These are phyloP conservation scores for Sporormia fimetaria DNA, from an alignment of 495 filamentous ascomycete species.

Conservation along the genomic window DNA sequence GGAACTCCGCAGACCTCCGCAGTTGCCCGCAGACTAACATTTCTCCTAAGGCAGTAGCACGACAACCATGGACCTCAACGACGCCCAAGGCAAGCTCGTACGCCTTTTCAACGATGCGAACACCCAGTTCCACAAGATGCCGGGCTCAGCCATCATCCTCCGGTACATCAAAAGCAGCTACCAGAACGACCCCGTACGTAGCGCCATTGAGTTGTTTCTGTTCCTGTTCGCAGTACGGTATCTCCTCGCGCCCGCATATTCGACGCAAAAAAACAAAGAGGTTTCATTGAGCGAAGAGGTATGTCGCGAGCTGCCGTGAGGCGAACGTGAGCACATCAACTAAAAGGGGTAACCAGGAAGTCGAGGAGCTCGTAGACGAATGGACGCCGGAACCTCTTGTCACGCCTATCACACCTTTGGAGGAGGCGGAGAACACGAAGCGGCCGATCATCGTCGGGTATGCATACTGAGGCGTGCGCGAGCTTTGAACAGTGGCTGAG, in stretches of 20 bases:
- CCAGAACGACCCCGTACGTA: slow-evolving; percentile 90
- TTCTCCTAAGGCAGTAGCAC: no score
- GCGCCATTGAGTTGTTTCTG: slow-evolving; percentile 84
- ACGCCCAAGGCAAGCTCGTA: slow-evolving; percentile 13
- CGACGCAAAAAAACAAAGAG: slow-evolving; percentile 73
- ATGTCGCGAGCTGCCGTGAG: background rate
- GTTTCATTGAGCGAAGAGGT: slow-evolving; percentile 81
- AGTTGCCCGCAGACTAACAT: no score
- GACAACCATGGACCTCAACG: slow-evolving; percentile 18
- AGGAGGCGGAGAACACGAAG: slow-evolving; percentile 75
- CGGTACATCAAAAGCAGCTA: slow-evolving; percentile 95
- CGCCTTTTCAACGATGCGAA: slow-evolving; percentile 20
- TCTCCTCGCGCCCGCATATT: slow-evolving; percentile 79
- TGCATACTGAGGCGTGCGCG: no score
- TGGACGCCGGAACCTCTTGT: slow-evolving; percentile 94
- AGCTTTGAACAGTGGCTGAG: no score
- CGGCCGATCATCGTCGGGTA: slow-evolving; percentile 81
- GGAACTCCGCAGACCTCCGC: no score
- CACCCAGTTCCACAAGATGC: slow-evolving; percentile 64
- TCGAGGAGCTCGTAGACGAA: slow-evolving; percentile 93
- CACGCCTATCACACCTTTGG: slow-evolving; percentile 53
- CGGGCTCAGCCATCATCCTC: slow-evolving; percentile 85
- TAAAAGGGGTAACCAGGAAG: slow-evolving; percentile 47
- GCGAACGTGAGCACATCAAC: background rate
- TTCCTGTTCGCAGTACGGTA: slow-evolving; percentile 95